Conservation (phyloP, 2,329 filamentous ascomycete genomes). For the Rosellinia necatrix region DNA sequence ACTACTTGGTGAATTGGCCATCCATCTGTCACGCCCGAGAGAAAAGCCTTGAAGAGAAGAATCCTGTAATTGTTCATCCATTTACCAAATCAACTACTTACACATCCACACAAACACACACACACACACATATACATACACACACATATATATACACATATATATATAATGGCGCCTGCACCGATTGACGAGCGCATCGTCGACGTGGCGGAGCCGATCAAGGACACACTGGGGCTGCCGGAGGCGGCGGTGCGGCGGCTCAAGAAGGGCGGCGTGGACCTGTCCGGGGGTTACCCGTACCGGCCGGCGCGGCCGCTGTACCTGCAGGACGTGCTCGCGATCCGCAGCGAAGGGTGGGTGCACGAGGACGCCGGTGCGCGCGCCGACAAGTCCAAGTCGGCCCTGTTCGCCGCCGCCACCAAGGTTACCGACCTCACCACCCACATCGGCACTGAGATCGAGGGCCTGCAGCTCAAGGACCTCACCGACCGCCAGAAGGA, state of each 20-base stretch:
- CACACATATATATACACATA: too few relatives aligned
- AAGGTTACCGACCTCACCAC: constrained; percentile 66
- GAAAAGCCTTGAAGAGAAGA: too few relatives aligned
- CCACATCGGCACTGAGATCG: constrained; percentile 68
- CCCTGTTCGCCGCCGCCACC: constrained; percentile 63
- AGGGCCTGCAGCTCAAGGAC: constrained; percentile 66
- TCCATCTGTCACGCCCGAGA: too few relatives aligned
- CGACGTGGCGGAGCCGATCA: constrained; percentile 65
- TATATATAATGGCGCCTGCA: constrained; percentile 53
- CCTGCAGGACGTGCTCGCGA: constrained; percentile 70
- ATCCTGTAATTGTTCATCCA: too few relatives aligned
- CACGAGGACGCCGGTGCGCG: constrained; percentile 66
- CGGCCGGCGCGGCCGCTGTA: constrained; percentile 69
- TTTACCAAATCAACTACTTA: too few relatives aligned
- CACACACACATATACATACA: too few relatives aligned
- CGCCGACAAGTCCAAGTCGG: constrained; percentile 67
- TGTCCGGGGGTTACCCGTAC: constrained; percentile 73
- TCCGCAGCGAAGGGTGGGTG: constrained; percentile 60
- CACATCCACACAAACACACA: too few relatives aligned
- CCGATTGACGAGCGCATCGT: constrained; percentile 66
- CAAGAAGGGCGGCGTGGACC: constrained; percentile 70
- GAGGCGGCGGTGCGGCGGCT: constrained; percentile 60
- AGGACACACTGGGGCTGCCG: constrained; percentile 68
- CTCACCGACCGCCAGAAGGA: constrained; percentile 63
- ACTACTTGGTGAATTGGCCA: too few relatives aligned